Conservation (phyloP, 352 stramenopile species). For the Phytophthora fragariae region DNA sequence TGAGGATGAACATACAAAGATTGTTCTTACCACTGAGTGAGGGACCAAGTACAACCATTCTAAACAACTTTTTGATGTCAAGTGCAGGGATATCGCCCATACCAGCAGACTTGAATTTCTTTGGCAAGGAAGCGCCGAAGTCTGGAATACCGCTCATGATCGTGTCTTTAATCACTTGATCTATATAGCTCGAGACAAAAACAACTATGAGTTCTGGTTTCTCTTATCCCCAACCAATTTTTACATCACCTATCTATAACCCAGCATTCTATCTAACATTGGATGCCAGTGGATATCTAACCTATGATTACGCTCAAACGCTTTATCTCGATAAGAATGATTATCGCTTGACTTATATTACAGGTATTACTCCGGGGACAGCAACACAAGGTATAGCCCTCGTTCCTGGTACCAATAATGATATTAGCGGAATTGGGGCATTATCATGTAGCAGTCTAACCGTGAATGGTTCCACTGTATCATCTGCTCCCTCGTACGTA, state of each 20-base stretch:
- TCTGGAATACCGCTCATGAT: constrained; percentile 7
- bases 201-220: not conserved
- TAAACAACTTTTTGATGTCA: no score
- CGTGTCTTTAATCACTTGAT: constrained; percentile 5
- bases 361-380: not conserved
- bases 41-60: no score
- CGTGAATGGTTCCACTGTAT: not conserved
- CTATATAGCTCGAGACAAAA: not conserved
- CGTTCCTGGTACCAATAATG: not conserved
- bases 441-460: not conserved
- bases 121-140: not conserved
- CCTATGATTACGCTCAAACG: not conserved
- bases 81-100: not conserved
- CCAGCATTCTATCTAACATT: not conserved
- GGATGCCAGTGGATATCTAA: not conserved
- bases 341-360: not conserved
- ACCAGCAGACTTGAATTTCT: not conserved
- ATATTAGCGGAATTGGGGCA: not conserved
- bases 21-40: no score
- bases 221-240: not conserved
- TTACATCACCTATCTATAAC: not conserved
- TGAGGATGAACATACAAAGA: no score
- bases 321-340: not conserved
- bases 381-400: not conserved
- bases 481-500: not conserved